phyloP scores from a whole-genome alignment of 2,329 filamentous ascomycete species.

The Apiospora saccharicola region DNA sequence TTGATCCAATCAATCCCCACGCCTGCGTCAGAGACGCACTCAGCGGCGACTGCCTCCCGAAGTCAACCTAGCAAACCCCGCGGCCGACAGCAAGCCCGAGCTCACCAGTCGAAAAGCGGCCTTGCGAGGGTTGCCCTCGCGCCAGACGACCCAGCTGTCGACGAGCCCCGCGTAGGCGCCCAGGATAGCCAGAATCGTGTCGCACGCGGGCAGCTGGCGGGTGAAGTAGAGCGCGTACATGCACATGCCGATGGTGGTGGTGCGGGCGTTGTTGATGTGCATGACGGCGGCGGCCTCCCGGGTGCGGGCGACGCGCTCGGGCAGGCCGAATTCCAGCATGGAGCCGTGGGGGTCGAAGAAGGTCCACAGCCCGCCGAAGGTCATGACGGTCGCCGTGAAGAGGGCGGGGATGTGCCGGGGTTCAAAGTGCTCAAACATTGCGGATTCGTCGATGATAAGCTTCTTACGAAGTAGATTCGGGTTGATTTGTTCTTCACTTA shows the following conservation, averaged over 20 bases:
- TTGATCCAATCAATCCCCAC: too few species aligned
- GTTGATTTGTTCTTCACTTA: too few species aligned
- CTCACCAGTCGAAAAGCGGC: neutral
- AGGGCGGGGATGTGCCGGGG: slow-evolving; percentile 30
- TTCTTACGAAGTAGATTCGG: too few species aligned
- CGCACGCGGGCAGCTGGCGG: slow-evolving; percentile 31
- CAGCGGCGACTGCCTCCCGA: neutral
- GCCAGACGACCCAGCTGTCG: slow-evolving; percentile 39
- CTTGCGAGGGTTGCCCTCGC: slow-evolving; percentile 28
- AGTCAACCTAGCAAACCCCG: neutral
- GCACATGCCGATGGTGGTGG: slow-evolving; percentile 35
- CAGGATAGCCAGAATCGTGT: slow-evolving; percentile 36
- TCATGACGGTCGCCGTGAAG: slow-evolving; percentile 31
- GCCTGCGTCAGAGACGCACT: neutral
- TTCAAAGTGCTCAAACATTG: neutral
- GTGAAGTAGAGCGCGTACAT: slow-evolving; percentile 35
- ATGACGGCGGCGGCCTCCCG: slow-evolving; percentile 34
- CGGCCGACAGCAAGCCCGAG: neutral
- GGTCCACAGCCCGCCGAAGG: slow-evolving; percentile 39
- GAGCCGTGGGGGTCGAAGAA: slow-evolving; percentile 33
- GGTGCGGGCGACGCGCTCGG: slow-evolving; percentile 32
- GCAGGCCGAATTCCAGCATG: slow-evolving; percentile 40
- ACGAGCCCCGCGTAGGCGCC: slow-evolving; percentile 38
- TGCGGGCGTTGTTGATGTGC: slow-evolving; percentile 33
- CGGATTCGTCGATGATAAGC: neutral